These are phyloP conservation scores for Stephanodiscus minutulus DNA, from an alignment of 108 stramenopile genomes.

Conservation along the genomic window DNA sequence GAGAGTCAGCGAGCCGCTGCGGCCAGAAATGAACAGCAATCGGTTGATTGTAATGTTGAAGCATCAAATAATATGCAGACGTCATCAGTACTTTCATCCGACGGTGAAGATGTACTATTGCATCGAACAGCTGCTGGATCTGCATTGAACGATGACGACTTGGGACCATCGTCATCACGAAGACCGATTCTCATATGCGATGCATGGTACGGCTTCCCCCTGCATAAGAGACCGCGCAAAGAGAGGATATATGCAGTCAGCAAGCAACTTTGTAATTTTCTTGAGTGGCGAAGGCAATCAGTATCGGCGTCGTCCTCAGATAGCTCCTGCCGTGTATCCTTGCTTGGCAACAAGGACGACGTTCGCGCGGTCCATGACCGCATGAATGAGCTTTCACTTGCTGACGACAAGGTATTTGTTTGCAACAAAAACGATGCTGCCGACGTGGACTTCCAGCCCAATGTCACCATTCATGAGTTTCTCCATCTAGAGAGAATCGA, in stretches of 20 bases:
- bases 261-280: conserved; percentile 69
- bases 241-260: conserved; percentile 77
- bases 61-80: no score
- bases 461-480: conserved; percentile 28
- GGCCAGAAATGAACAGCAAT: no score
- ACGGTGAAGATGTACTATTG: no score
- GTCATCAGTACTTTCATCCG: no score
- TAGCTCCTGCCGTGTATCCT: conserved; percentile 19
- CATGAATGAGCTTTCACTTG: conserved; percentile 40
- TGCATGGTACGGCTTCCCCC: conserved; percentile 83
- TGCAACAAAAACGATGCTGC: conserved; percentile 2
- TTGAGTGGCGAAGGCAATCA: conserved; percentile 51
- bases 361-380: conserved; percentile 32
- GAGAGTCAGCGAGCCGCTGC: no score
- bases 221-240: conserved; percentile 63
- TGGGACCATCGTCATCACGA: no score
- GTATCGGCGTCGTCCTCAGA: background rate
- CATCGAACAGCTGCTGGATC: no score
- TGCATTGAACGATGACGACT: no score
- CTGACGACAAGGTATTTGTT: background rate
- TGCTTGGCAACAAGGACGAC: conserved; percentile 33
- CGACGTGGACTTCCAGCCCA: conserved; percentile 21
- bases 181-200: conserved; percentile 64
- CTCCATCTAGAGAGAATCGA: conserved; percentile 15
- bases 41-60: no score